A percentile compares a stretch with the other conserved stretches of the same genome.
phyloP scores from a whole-genome alignment of 208 protist species.

The Leishmania turanica region DNA sequence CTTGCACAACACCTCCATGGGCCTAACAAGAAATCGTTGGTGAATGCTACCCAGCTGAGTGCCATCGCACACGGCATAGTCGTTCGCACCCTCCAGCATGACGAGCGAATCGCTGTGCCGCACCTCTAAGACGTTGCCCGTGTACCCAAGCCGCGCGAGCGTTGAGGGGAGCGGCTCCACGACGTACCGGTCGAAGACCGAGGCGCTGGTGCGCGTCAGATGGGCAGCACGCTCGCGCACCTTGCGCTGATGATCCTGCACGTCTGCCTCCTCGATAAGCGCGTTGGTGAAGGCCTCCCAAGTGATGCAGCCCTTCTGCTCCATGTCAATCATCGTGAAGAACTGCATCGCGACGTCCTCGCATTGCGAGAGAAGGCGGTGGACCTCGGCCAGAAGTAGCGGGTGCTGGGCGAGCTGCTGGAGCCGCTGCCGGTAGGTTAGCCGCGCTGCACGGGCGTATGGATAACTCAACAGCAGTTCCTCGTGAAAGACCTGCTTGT shows the following conservation, averaged over 20 bases:
- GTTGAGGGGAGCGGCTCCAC: slow-evolving; percentile 60
- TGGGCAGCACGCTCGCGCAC: slow-evolving; percentile 48
- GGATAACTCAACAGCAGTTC: slow-evolving; percentile 17
- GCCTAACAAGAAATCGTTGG: slow-evolving; percentile 61
- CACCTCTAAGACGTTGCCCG: slow-evolving; percentile 48
- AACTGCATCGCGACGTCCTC: slow-evolving; percentile 49
- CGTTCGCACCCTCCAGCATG: slow-evolving; percentile 58
- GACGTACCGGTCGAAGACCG: slow-evolving; percentile 75
- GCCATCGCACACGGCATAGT: slow-evolving; percentile 81
- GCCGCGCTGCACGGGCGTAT: slow-evolving; percentile 26
- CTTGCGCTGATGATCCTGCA: slow-evolving; percentile 54
- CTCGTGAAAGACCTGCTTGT: not conserved
- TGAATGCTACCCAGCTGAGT: slow-evolving; percentile 51
- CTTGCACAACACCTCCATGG: slow-evolving; percentile 40
- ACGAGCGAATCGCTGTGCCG: slow-evolving; percentile 58
- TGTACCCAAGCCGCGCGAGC: slow-evolving; percentile 63
- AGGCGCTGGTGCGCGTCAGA: slow-evolving; percentile 47
- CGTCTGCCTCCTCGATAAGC: slow-evolving; percentile 76
- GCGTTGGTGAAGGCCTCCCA: slow-evolving; percentile 74
- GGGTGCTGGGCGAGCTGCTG: slow-evolving; percentile 37
- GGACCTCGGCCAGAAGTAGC: slow-evolving; percentile 26
- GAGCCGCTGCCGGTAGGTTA: slow-evolving; percentile 34
- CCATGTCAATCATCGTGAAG: slow-evolving; percentile 62
- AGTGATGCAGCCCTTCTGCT: slow-evolving; percentile 59
- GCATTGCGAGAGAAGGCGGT: slow-evolving; percentile 41